A percentile compares a stretch with the other conserved stretches of the same genome.
Evolutionary conservation across 1,284 basidiomycete genomes (phyloP).

Genomic region (Ustilago esculenta): DNA sequence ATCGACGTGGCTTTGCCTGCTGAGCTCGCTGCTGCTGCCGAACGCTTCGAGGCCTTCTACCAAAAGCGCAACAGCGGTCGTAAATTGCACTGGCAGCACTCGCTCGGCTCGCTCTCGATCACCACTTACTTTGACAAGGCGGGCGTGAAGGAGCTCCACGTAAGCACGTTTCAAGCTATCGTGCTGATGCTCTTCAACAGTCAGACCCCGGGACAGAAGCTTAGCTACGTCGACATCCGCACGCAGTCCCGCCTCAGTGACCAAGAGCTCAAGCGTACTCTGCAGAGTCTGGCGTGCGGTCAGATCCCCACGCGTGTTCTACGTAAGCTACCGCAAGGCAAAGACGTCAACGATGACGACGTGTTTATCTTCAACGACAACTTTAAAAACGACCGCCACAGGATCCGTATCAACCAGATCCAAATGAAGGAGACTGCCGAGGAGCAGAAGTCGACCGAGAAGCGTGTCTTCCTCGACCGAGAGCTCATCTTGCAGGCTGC

Average conservation of each 20-base stretch:
- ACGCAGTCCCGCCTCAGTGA: slow-evolving; percentile 74
- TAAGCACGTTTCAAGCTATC: slow-evolving; percentile 88
- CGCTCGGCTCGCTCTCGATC: slow-evolving; percentile 58
- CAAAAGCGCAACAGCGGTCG: slow-evolving; percentile 59
- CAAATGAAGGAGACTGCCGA: slow-evolving; percentile 91
- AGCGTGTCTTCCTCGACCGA: slow-evolving; percentile 85
- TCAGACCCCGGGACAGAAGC: slow-evolving; percentile 67
- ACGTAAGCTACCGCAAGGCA: slow-evolving; percentile 80
- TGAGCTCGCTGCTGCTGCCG: slow-evolving; percentile 36
- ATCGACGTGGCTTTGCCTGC: slow-evolving; percentile 47
- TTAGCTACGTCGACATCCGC: slow-evolving; percentile 77
- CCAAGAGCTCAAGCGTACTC: slow-evolving; percentile 78
- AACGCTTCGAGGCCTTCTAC: slow-evolving; percentile 60
- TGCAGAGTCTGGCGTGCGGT: slow-evolving; percentile 91
- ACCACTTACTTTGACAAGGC: slow-evolving; percentile 67
- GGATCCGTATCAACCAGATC: slow-evolving; percentile 94
- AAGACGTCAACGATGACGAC: slow-evolving; percentile 81
- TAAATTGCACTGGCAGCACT: slow-evolving; percentile 64
- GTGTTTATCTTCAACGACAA: slow-evolving; percentile 82
- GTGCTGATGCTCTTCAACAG: slow-evolving; percentile 90
- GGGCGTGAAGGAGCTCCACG: slow-evolving; percentile 84
- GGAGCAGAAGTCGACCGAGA: slow-evolving; percentile 84
- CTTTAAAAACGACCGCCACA: slow-evolving; percentile 81
- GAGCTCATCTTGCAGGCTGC: slow-evolving; percentile 88
- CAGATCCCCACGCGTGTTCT: slow-evolving; percentile 81